A percentile compares a stretch with the other conserved stretches of the same genome.
Conservation (phyloP, 1,284 basidiomycete genomes). For the Cryptococcus sp. region DNA sequence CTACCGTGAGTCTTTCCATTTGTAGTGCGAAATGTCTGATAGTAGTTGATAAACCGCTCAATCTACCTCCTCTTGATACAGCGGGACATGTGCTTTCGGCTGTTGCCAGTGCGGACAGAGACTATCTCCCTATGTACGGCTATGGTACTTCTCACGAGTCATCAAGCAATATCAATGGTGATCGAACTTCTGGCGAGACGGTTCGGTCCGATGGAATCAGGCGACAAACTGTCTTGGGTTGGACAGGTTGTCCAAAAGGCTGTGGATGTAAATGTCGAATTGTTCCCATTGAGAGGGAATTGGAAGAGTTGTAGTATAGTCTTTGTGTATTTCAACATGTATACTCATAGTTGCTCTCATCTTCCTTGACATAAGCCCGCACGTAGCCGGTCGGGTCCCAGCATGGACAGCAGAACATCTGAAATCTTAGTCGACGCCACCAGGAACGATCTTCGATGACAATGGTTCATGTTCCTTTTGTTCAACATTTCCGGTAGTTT, state of each 20-base stretch:
- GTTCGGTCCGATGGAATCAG: slow-evolving; percentile 1
- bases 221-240: slow-evolving; percentile 5
- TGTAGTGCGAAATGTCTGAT: neutral
- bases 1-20: slow-evolving; percentile 21
- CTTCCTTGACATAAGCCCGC: too few relatives aligned
- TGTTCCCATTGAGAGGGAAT: too few relatives aligned
- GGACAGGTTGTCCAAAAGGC: slow-evolving; percentile 34
- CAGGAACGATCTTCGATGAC: too few relatives aligned
- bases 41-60: slow-evolving; percentile 2
- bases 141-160: neutral
- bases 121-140: neutral
- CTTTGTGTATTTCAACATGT: too few relatives aligned
- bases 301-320: too few relatives aligned
- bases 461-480: too few relatives aligned
- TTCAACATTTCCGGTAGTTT: too few relatives aligned
- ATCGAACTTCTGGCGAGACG: slow-evolving; percentile 7
- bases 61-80: neutral
- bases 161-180: neutral
- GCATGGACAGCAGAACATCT: too few relatives aligned
- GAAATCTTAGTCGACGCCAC: too few relatives aligned
- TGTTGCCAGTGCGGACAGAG: neutral
- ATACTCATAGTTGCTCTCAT: too few relatives aligned
- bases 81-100: neutral
- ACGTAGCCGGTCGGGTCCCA: too few relatives aligned
- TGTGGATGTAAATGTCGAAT: slow-evolving; percentile 40